A percentile compares a stretch with the other conserved stretches of the same genome.
phyloP scores from a whole-genome alignment of 1,284 basidiomycete species.

The Trichosporon sp. region DNA sequence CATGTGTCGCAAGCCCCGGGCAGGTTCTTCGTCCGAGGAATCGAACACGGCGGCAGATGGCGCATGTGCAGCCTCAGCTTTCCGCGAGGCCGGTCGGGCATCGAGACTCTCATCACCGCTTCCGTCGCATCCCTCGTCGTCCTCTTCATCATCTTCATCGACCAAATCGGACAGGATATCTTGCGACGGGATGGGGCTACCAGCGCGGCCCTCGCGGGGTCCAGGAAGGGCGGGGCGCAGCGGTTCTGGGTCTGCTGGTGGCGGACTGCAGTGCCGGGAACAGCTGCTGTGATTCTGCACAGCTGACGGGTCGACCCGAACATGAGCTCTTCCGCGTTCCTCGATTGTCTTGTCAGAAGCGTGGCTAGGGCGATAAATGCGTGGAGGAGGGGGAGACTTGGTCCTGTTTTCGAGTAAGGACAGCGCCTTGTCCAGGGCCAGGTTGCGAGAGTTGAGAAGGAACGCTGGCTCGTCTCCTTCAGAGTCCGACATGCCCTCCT shows the following conservation, averaged over 20 bases:
- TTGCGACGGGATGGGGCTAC: slow-evolving; percentile 46
- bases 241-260: slow-evolving; percentile 35
- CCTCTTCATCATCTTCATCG: slow-evolving; percentile 61
- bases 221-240: slow-evolving; percentile 35
- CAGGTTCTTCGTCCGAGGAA: slow-evolving; percentile 13
- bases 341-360: not conserved
- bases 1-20: slow-evolving; percentile 34
- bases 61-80: slow-evolving; percentile 9
- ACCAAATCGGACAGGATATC: slow-evolving; percentile 56
- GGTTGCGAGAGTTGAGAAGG: slow-evolving; percentile 26
- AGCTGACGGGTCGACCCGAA: slow-evolving; percentile 39
- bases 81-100: not conserved
- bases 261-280: slow-evolving; percentile 46
- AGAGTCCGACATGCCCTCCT: slow-evolving; percentile 45
- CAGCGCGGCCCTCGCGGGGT: slow-evolving; percentile 44
- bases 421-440: slow-evolving; percentile 36
- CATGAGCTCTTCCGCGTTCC: slow-evolving; percentile 36
- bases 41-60: slow-evolving; percentile 20
- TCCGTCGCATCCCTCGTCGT: slow-evolving; percentile 58
- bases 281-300: slow-evolving; percentile 33
- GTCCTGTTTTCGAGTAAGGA: not conserved
- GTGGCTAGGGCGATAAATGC: not conserved
- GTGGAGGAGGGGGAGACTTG: slow-evolving; percentile 3
- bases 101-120: not conserved
- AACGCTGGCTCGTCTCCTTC: slow-evolving; percentile 31